Evolutionary conservation across 768 basidiomycete genomes (phyloP), one percentile per base, ranked within the genome.

Genomic region (Tulasnella sp.): DNA sequence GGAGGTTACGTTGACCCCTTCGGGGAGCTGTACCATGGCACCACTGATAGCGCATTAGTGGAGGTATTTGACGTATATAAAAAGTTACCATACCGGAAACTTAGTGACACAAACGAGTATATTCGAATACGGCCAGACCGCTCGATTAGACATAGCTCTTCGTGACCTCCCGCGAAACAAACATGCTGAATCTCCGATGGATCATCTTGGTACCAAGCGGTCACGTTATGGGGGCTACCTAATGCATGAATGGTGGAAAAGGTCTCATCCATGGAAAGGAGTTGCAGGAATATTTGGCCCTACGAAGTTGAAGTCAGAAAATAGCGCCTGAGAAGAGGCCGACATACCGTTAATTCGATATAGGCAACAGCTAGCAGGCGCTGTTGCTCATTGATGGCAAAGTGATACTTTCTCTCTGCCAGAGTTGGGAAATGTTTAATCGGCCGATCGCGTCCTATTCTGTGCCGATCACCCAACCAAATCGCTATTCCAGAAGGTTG

Each of bases 91-190:
- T 32, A 78, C 77, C 77, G 62, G 51, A 76, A 77, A 41, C 75
- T 72, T 49, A 72, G 68, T 0, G 74, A 73, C 2, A 73, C 62
- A 40, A 77, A 56, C 1, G 78, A 79, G 54, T 70, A 78, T n/a
- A 79, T 65, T 15, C 77, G 64, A 1, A 67, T 72, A 15, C 67
- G 66, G 0, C 63, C 62, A 3, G 52, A 55, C 0, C 66, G 65
- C 53, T 79, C 77, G 3, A 77, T 62, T 0, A 79, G 58, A 0
- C 74, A 56, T 2, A 79, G 42, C 48, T 79, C 78, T 54, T 79
- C 77, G 28, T 58, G 69, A 4, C 74, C 73, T 39, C 62, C 62
- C 1, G 76, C 65, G 52, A 78, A 77, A 37, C 69, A 66, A 1
- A 69, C 64, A 13, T 64, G 63, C 2, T 42, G 52, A 13, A 78